These are phyloP conservation scores for Parmales sp. DNA, from an alignment of 108 stramenopile species.

Conservation along the genomic window DNA sequence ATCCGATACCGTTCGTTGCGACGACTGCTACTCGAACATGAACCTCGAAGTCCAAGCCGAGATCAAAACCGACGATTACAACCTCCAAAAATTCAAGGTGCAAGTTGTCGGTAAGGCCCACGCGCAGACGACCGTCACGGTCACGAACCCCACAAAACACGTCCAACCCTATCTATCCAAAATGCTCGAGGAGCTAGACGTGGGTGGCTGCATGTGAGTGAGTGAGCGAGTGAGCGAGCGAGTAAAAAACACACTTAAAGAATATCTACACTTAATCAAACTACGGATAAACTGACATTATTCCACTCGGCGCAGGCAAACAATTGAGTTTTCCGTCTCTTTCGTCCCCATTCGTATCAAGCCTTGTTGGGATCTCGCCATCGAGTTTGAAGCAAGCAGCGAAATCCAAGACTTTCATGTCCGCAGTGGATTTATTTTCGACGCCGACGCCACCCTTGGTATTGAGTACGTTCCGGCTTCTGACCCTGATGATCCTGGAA, in stretches of 20 bases:
- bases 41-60: background rate
- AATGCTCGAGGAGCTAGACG: background rate
- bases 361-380: constrained; percentile 2
- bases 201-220: constrained; percentile 11
- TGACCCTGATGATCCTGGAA: background rate
- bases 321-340: background rate
- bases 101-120: background rate
- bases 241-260: no score
- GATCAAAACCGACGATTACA: background rate
- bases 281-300: no score
- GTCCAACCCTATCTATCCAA: background rate
- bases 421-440: background rate
- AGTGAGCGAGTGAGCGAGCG: no score
- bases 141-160: background rate
- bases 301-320: no score
- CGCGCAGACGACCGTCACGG: background rate
- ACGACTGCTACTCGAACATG: background rate
- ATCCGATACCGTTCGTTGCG: background rate
- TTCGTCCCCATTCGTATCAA: constrained; percentile 1
- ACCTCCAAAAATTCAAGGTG: background rate
- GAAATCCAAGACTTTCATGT: background rate
- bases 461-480: background rate
- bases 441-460: background rate
- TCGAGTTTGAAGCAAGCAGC: background rate
- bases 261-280: no score